Evolutionary conservation across 208 protist species (phyloP).

Genomic region (Angomonas ambiguus): DNA sequence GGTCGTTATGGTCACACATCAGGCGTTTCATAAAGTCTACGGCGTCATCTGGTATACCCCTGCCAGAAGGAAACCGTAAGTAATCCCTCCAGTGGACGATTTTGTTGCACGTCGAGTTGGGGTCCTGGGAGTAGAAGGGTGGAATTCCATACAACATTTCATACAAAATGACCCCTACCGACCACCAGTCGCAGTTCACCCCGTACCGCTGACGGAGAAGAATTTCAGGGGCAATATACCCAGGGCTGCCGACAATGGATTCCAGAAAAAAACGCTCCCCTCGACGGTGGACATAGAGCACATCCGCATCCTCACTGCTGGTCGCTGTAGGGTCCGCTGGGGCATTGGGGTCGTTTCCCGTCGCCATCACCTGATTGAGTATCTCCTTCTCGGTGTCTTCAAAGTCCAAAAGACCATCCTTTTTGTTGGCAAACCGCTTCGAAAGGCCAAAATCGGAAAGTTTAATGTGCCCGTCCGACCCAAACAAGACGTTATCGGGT

Average conservation of each 20-base stretch:
- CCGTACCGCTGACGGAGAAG: constrained; percentile 92
- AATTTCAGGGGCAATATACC: constrained; percentile 97
- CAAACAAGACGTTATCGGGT: constrained; percentile 98
- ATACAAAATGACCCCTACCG: constrained; percentile 97
- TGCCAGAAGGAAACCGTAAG: constrained; percentile 83
- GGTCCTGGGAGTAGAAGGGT: constrained; percentile 93
- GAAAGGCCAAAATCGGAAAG: constrained; percentile 97
- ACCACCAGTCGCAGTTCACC: constrained; percentile 97
- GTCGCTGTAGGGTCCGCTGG: background rate
- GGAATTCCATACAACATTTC: constrained; percentile 96
- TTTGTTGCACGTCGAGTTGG: constrained; percentile 91
- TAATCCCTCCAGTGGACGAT: constrained; percentile 92
- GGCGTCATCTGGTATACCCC: constrained; percentile 76
- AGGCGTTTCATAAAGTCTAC: constrained; percentile 91
- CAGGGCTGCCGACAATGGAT: constrained; percentile 94
- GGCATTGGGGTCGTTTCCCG: background rate
- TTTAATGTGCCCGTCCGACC: constrained; percentile 95
- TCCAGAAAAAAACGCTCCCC: constrained; percentile 70
- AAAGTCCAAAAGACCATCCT: constrained; percentile 66
- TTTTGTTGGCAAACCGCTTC: constrained; percentile 78
- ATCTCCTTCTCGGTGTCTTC: constrained; percentile 18
- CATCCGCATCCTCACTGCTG: constrained; percentile 8
- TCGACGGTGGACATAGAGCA: constrained; percentile 11
- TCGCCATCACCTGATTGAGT: constrained; percentile 3
- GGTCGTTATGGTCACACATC: constrained; percentile 80